phyloP scores from a whole-genome alignment of 2,329 filamentous ascomycete species.

The Trichoderma simmonsii region DNA sequence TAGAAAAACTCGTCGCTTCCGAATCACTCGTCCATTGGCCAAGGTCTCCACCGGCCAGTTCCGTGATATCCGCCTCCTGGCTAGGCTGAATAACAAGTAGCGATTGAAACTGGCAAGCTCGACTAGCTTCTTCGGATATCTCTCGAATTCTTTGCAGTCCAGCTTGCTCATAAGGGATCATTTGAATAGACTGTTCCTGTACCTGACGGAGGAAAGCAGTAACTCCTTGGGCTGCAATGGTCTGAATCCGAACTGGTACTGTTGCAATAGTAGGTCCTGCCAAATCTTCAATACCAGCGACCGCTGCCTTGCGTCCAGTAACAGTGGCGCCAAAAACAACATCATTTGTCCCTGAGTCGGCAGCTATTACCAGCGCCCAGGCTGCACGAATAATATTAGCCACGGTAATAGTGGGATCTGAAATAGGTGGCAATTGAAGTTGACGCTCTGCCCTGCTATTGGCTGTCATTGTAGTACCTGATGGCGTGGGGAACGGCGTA shows the following conservation, averaged over 20 bases:
- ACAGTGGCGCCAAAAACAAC: constrained; percentile 43
- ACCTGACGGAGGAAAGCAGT: constrained; percentile 16
- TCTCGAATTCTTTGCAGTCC: constrained; percentile 24
- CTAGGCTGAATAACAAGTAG: constrained; percentile 29
- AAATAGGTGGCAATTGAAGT: too few species aligned
- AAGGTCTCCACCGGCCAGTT: too few species aligned
- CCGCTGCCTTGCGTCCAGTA: constrained; percentile 34
- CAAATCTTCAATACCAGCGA: constrained; percentile 22
- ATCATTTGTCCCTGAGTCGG: constrained; percentile 24
- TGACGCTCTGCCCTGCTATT: too few species aligned
- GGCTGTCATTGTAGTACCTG: too few species aligned
- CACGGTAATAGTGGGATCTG: too few species aligned
- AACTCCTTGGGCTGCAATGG: constrained; percentile 30
- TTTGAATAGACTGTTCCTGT: constrained; percentile 21
- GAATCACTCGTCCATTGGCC: background rate
- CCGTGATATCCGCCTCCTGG: background rate
- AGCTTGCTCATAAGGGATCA: constrained; percentile 20
- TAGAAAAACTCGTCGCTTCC: too few species aligned
- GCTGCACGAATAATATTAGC: too few species aligned
- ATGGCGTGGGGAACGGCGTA: too few species aligned
- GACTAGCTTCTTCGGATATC: background rate
- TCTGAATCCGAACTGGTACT: constrained; percentile 37
- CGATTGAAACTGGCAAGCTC: constrained; percentile 28
- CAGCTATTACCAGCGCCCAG: too few species aligned
- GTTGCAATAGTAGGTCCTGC: constrained; percentile 37